Evolutionary conservation across 2,329 filamentous ascomycete species (phyloP).

Genomic region (Pseudopithomyces maydicus): DNA sequence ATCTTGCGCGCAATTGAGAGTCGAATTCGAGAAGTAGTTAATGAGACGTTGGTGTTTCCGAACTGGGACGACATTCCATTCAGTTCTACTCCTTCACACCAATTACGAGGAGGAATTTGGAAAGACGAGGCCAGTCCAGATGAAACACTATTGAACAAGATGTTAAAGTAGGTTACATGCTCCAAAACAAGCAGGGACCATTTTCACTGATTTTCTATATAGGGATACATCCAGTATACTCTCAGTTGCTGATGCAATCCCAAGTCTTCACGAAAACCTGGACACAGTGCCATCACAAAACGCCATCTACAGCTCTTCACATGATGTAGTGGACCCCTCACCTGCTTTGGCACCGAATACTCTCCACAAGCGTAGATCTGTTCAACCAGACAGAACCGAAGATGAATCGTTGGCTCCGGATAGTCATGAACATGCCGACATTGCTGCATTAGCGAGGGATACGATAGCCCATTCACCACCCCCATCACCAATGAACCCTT

Average conservation of each 20-base stretch:
- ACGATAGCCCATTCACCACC: slow-evolving; percentile 67
- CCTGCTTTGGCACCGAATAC: not conserved
- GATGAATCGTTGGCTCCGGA: not conserved
- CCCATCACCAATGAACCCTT: slow-evolving; percentile 58
- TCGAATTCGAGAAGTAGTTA: slow-evolving; percentile 89
- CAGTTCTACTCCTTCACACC: slow-evolving; percentile 76
- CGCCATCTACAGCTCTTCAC: not conserved
- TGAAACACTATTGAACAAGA: not conserved
- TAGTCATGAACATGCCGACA: slow-evolving; percentile 58
- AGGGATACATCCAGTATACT: not conserved
- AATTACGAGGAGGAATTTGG: slow-evolving; percentile 87
- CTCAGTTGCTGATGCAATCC: not conserved
- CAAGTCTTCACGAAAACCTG: not conserved
- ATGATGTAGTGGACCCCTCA: slow-evolving; percentile 1
- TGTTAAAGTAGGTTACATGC: not conserved
- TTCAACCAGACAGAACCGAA: not conserved
- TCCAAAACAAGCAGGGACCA: not conserved
- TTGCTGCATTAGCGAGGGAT: slow-evolving; percentile 69
- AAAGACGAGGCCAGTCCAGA: slow-evolving; percentile 41
- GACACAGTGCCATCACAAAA: not conserved
- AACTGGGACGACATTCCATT: slow-evolving; percentile 98
- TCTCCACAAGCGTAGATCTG: not conserved
- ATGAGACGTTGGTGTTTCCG: slow-evolving; percentile 86
- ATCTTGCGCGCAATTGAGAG: slow-evolving; percentile 94
- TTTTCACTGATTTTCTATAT: not conserved